A percentile compares a stretch with the other conserved stretches of the same genome.
phyloP scores from a whole-genome alignment of 495 filamentous ascomycete species.

The Penicillium robsamsonii region DNA sequence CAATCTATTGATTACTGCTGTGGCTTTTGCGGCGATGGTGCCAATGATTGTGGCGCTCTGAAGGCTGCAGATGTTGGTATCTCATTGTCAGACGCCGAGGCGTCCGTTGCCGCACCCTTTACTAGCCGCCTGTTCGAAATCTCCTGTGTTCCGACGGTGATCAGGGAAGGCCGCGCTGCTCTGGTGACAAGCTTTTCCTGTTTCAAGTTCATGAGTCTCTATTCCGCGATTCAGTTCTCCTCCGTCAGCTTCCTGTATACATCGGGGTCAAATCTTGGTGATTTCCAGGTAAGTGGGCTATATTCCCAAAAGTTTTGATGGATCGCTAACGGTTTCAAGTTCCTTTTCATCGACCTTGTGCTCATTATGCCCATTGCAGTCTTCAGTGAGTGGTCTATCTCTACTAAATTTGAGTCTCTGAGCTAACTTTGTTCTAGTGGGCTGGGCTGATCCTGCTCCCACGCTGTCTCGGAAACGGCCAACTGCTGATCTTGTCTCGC shows the following conservation, averaged over 20 bases:
- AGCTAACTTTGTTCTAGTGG: slow-evolving; percentile 56
- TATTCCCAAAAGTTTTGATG: neutral
- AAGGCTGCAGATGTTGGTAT: slow-evolving; percentile 99
- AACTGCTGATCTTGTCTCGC: slow-evolving; percentile 87
- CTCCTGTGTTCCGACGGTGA: slow-evolving; percentile 91
- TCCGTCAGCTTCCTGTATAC: slow-evolving; percentile 97
- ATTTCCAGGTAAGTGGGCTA: slow-evolving; percentile 69
- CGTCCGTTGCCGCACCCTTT: slow-evolving; percentile 95
- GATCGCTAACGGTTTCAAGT: slow-evolving; percentile 46
- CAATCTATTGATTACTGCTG: slow-evolving; percentile 95
- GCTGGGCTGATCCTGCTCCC: slow-evolving; percentile 85
- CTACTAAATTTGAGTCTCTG: neutral
- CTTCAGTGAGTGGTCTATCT: slow-evolving; percentile 63
- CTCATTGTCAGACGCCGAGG: slow-evolving; percentile 95
- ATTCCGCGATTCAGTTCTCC: slow-evolving; percentile 99
- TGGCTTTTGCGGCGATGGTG: slow-evolving; percentile 97
- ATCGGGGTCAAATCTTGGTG: slow-evolving; percentile 91
- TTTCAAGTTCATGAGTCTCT: slow-evolving; percentile 99
- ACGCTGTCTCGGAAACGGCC: slow-evolving; percentile 78
- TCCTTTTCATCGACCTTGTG: slow-evolving; percentile 89
- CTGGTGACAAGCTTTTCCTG: slow-evolving; percentile 98
- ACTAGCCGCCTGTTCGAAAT: slow-evolving; percentile 96
- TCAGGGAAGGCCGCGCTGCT: slow-evolving; percentile 90
- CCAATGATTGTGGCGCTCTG: slow-evolving; percentile 96
- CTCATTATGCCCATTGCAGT: slow-evolving; percentile 96